Evolutionary conservation across 2,329 filamentous ascomycete species (phyloP), one percentile per base, ranked within the genome.

Genomic region (Sordariomycetes sp.): DNA sequence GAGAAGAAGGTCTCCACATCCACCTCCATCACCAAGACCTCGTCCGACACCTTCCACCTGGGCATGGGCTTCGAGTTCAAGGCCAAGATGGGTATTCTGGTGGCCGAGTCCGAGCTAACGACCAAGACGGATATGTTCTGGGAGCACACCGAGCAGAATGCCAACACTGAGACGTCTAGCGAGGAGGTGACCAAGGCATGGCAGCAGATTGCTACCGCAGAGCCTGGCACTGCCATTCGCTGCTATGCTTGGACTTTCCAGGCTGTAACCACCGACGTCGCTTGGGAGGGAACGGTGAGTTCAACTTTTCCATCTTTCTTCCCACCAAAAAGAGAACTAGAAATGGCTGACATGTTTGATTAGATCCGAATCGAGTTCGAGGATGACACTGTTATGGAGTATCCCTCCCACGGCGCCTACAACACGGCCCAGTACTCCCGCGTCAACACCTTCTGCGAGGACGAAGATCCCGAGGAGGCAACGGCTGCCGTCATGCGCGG

Each of bases 381-480:
- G 29, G 19, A 32, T 20, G 30, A 21, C 8, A 8, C 18, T 14
- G 18, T 21, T 5, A 10, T 21, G 12, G 8, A 21, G 17, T 32
- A 24, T 14, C 30, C 30, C 17, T 5, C 30, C 6, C 10, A 21
- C 5, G 30, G 30, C 18, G 30, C 5, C 18, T 32, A 32, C 30
- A 32, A 32, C 18, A 32, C 30, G 5, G 30, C 30, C 18, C 30
- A 32, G 30, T 32, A 32, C 30, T n/a, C 30, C 18, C 30, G 30
- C 30, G 30, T 32, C 30, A 32, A 32, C 30, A 32, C 30, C 8
- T n/a, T 21, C 16, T 32, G 30, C 30, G 15, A 21, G 11, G 17
- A 32, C 18, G 30, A 32, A 20, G 5, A 9, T 5, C n/a, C 24
- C 20, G 30, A 12, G 6, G 30, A 32, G 8, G 30, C 30, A 6